Conservation (phyloP, 768 basidiomycete genomes). For the Tulasnella sp. region DNA sequence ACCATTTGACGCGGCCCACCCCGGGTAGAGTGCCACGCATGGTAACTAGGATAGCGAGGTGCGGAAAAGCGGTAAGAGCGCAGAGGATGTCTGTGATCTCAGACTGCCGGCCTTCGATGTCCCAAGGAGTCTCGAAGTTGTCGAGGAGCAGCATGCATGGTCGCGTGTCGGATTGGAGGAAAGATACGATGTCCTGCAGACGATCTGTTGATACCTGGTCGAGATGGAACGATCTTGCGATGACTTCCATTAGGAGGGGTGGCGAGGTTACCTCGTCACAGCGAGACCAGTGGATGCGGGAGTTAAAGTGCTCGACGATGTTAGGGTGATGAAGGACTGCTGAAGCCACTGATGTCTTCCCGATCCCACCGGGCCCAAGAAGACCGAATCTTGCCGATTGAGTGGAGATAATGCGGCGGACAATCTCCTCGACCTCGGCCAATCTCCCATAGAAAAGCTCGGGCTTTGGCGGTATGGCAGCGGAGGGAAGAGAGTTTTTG, state of each 20-base stretch:
- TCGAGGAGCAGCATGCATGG: constrained; percentile 30
- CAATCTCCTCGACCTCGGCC: too few relatives aligned
- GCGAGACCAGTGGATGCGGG: constrained; percentile 27
- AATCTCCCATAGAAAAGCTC: too few relatives aligned
- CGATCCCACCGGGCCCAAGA: constrained; percentile 10
- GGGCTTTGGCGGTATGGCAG: neutral
- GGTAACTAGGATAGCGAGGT: constrained; percentile 28
- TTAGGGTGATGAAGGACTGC: constrained; percentile 25
- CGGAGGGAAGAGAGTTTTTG: neutral
- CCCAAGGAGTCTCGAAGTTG: constrained; percentile 35
- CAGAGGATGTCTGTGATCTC: constrained; percentile 24
- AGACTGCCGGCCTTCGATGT: constrained; percentile 20
- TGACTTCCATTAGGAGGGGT: constrained; percentile 23
- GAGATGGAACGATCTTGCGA: constrained; percentile 22
- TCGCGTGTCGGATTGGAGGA: constrained; percentile 22
- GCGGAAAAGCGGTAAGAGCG: constrained; percentile 22
- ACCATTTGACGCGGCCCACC: constrained; percentile 11
- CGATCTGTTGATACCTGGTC: constrained; percentile 20
- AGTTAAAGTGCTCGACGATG: constrained; percentile 22
- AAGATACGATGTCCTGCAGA: constrained; percentile 21
- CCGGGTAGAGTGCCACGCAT: constrained; percentile 22
- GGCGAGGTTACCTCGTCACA: constrained; percentile 27
- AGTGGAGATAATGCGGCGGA: too few relatives aligned
- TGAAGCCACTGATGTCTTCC: constrained; percentile 30
- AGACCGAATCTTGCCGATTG: too few relatives aligned